These are phyloP conservation scores for Collybiopsis confluens DNA, from an alignment of 768 basidiomycete genomes.

Conservation along the genomic window DNA sequence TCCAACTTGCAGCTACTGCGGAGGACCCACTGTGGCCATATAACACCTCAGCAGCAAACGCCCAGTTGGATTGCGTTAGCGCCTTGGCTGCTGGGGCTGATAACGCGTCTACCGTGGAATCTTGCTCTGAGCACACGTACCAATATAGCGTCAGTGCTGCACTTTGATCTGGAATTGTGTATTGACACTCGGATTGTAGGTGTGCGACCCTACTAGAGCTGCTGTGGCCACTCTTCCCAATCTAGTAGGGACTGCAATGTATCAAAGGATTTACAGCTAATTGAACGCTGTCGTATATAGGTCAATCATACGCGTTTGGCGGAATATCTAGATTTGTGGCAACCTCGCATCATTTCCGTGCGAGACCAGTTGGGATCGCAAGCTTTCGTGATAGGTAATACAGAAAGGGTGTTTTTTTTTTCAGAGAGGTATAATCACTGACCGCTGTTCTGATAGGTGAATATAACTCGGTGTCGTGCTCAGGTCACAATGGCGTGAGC, in stretches of 20 bases:
- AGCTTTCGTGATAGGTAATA: constrained; percentile 46
- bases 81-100: constrained; percentile 44
- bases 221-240: constrained; percentile 47
- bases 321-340: constrained; percentile 52
- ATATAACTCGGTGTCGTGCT: constrained; percentile 53
- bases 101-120: constrained; percentile 33
- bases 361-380: constrained; percentile 44
- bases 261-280: no score
- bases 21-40: constrained; percentile 52
- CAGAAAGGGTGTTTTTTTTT: no score
- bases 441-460: constrained; percentile 30
- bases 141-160: constrained; percentile 42
- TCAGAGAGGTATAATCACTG: neutral
- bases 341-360: constrained; percentile 44
- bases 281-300: constrained; percentile 19
- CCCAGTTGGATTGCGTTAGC: constrained; percentile 45
- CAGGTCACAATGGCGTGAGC: constrained; percentile 44
- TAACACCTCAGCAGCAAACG: constrained; percentile 35
- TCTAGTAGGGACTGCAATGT: constrained; percentile 32
- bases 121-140: constrained; percentile 52
- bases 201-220: constrained; percentile 38
- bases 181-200: constrained; percentile 16
- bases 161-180: neutral
- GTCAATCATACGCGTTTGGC: constrained; percentile 51
- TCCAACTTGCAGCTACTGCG: constrained; percentile 47